phyloP scores from a whole-genome alignment of 352 stramenopile species.

The Discostella stelligera region DNA sequence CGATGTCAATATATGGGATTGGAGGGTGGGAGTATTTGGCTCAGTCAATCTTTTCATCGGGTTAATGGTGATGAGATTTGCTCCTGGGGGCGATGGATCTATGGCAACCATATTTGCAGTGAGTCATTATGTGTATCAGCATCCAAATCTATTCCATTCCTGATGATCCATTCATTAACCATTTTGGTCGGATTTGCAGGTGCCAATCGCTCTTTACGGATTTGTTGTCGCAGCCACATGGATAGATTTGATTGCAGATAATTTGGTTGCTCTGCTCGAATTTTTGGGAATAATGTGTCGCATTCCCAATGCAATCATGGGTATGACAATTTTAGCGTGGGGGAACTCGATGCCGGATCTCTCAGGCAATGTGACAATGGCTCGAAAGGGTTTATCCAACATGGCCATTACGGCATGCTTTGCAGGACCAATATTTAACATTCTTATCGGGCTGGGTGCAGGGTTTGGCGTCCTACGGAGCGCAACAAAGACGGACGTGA shows the following conservation, averaged over 20 bases:
- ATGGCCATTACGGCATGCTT: conserved; percentile 84
- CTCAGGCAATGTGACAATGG: conserved; percentile 86
- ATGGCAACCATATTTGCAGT: conserved; percentile 43
- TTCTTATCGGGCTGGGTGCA: conserved; percentile 77
- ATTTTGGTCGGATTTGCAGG: conserved; percentile 19
- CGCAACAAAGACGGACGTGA: conserved; percentile 44
- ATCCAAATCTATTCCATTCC: conserved; percentile 15
- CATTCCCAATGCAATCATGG: conserved; percentile 85
- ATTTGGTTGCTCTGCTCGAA: conserved; percentile 72
- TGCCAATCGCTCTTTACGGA: conserved; percentile 80
- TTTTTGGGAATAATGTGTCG: conserved; percentile 82
- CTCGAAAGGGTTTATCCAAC: conserved; percentile 83
- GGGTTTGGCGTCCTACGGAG: conserved; percentile 63
- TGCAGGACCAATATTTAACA: conserved; percentile 82
- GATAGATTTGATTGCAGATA: conserved; percentile 80
- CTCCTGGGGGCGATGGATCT: conserved; percentile 58
- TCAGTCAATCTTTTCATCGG: conserved; percentile 33
- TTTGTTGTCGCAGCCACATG: conserved; percentile 82
- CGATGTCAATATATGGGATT: conserved; percentile 44
- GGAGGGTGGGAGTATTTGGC: conserved; percentile 25
- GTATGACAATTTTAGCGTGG: conserved; percentile 87
- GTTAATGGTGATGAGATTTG: conserved; percentile 63
- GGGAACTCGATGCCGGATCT: conserved; percentile 88
- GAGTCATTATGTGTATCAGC: conserved; percentile 23
- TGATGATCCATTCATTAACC: neutral